These are phyloP conservation scores for Boletus reticulatus DNA, from an alignment of 768 basidiomycete species.

Conservation along the genomic window DNA sequence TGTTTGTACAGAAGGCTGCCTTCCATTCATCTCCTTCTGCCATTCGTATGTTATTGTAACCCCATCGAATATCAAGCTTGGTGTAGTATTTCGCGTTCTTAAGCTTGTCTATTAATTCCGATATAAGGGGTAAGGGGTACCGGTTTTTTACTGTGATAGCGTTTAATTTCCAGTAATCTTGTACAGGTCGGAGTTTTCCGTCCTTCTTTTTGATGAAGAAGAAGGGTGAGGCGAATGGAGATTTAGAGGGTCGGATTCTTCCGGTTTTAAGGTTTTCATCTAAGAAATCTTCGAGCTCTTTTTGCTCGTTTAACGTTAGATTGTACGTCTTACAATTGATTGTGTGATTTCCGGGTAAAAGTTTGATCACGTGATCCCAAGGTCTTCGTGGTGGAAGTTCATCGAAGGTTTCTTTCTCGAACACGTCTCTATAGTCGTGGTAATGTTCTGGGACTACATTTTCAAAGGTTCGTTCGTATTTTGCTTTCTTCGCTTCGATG, in stretches of 20 bases:
- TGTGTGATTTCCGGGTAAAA: neutral
- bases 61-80: constrained; percentile 30
- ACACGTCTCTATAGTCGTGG: too few species aligned
- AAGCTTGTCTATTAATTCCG: constrained; percentile 24
- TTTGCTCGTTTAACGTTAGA: neutral
- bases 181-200: rapidly evolving
- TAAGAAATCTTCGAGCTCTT: neutral
- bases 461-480: too few species aligned
- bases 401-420: too few species aligned
- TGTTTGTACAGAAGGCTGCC: constrained; percentile 25
- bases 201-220: neutral
- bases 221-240: neutral
- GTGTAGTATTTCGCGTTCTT: constrained; percentile 21
- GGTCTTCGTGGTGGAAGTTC: too few species aligned
- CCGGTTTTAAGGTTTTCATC: neutral
- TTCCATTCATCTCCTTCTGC: constrained; percentile 31
- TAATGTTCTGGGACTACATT: too few species aligned
- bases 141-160: neutral
- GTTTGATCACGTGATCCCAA: neutral
- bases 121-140: neutral
- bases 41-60: constrained; percentile 34
- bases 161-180: neutral
- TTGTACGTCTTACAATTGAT: neutral
- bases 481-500: too few species aligned
- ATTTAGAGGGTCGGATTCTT: neutral